Base-by-base conservation (phyloP, 2,329 filamentous ascomycete species). In the Cryphonectria parasitica region DNA sequence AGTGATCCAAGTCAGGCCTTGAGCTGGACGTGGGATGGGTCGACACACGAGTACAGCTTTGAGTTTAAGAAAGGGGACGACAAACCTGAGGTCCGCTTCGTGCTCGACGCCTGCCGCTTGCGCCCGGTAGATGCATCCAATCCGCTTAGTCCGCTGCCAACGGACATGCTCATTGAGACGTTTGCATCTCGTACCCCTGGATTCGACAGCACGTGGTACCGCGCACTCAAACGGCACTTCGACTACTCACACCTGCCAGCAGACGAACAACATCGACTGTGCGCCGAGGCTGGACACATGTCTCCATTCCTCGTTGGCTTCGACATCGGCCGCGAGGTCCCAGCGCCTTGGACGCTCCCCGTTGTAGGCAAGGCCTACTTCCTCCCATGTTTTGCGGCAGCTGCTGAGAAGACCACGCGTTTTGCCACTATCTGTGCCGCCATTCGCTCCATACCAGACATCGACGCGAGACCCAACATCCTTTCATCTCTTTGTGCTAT, bases 351-450 rank as follows among this genome's bases (percentile, higher is more conserved):
- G 11, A 61, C 41, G 62, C 62, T 69, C 17, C 68, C 68, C 15
- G 52, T 69, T 28, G 49, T 69, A 52, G 64, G 64, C 41, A 69
- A 69, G 54, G 49, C 34, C 39, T 69, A 69, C 52, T 69, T 69
- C 22, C 68, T 43, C 10, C 68, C 68, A 31, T 60, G 49, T 17
- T 69, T 66, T 17, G 68, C 64, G 15, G 68, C 62, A 8, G 68
- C 49, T 15, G 68, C 41, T 31, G 34, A 64, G 11, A 19, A 64
- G 17, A 22, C 60, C 36, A 69, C 68, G 28, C 62, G 49, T 22
- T 69, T 69, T 34, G 34, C 34, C n/a, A 65, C 62, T 31, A 36
- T 69, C 28, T 60, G 62, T 7, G 25, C 58, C n/a, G 68, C 25
- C 68, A 54, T 69, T 28, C 68, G 68, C 13, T 25, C 41, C 19